Evolutionary conservation across 345 rosid genomes (phyloP).

Genomic region (Moricandia moricandioides): DNA sequence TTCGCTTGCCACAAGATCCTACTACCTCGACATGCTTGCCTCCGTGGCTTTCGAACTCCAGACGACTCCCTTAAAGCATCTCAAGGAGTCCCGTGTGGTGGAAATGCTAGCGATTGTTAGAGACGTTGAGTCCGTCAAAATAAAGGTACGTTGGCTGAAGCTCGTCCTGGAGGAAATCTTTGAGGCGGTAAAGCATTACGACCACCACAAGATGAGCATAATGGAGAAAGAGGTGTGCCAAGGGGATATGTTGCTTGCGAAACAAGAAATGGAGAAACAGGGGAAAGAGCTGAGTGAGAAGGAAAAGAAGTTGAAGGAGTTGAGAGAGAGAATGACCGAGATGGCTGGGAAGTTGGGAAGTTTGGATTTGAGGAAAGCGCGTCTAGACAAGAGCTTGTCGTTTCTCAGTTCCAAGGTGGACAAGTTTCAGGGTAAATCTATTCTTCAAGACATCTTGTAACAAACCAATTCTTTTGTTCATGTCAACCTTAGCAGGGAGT

Average conservation of each 20-base stretch:
- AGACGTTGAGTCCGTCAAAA: slow-evolving; percentile 37
- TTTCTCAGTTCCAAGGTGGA: slow-evolving; percentile 34
- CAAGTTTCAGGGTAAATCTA: slow-evolving; percentile 24
- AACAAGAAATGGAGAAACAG: slow-evolving; percentile 26
- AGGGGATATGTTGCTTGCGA: slow-evolving; percentile 16
- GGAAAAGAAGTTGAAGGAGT: slow-evolving; percentile 25
- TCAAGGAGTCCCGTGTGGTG: slow-evolving; percentile 20
- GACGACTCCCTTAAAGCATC: slow-evolving; percentile 18
- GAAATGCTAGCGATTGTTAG: slow-evolving; percentile 36
- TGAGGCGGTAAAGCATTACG: slow-evolving; percentile 42
- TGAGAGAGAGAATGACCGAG: slow-evolving; percentile 19
- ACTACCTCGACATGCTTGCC: slow-evolving; percentile 34
- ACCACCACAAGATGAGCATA: slow-evolving; percentile 12
- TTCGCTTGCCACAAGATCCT: slow-evolving; percentile 29
- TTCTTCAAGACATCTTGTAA: slow-evolving; percentile 27
- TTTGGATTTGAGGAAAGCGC: slow-evolving; percentile 19
- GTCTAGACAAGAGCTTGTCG: slow-evolving; percentile 28
- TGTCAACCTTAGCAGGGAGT: background rate
- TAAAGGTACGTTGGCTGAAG: slow-evolving; percentile 31
- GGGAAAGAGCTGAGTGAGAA: slow-evolving; percentile 22
- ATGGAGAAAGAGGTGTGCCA: slow-evolving; percentile 17
- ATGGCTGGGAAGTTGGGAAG: slow-evolving; percentile 26
- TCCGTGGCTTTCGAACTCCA: slow-evolving; percentile 34
- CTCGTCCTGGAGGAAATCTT: slow-evolving; percentile 38
- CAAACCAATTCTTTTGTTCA: slow-evolving; percentile 9